Evolutionary conservation across 805 yeast species (phyloP).

Genomic region (Nematodospora valgi): DNA sequence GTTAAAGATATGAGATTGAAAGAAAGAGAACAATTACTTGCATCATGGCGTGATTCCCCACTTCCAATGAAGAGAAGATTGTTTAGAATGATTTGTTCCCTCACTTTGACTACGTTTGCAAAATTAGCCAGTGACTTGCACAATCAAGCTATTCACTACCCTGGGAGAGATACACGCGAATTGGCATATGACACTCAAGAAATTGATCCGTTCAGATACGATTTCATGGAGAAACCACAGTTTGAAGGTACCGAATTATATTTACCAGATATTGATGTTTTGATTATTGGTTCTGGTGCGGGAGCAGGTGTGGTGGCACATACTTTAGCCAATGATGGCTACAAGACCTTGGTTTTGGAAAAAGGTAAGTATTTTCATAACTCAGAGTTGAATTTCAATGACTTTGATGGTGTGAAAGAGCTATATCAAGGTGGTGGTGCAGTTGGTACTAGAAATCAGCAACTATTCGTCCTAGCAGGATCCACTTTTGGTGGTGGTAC

Average conservation of each 20-base stretch:
- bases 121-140: slow-evolving; percentile 30
- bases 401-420: slow-evolving; percentile 29
- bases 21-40: slow-evolving; percentile 31
- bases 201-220: slow-evolving; percentile 24
- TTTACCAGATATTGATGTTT: slow-evolving; percentile 40
- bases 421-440: slow-evolving; percentile 41
- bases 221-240: slow-evolving; percentile 28
- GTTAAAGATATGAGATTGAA: slow-evolving; percentile 32
- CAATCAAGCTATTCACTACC: slow-evolving; percentile 35
- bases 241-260: slow-evolving; percentile 26
- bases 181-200: slow-evolving; percentile 23
- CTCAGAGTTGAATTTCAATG: slow-evolving; percentile 34
- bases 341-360: slow-evolving; percentile 44
- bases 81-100: slow-evolving; percentile 23
- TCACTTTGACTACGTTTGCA: slow-evolving; percentile 24
- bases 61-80: slow-evolving; percentile 32
- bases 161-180: slow-evolving; percentile 29
- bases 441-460: slow-evolving; percentile 31
- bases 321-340: slow-evolving; percentile 41
- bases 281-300: slow-evolving; percentile 51
- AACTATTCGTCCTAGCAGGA: slow-evolving; percentile 44
- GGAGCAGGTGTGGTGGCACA: slow-evolving; percentile 54
- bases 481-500: slow-evolving; percentile 57
- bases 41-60: slow-evolving; percentile 41
- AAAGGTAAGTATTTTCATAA: slow-evolving; percentile 44